Evolutionary conservation across 768 basidiomycete genomes (phyloP), one percentile per base, ranked within the genome.

Genomic region (Phanerochaete sordida): DNA sequence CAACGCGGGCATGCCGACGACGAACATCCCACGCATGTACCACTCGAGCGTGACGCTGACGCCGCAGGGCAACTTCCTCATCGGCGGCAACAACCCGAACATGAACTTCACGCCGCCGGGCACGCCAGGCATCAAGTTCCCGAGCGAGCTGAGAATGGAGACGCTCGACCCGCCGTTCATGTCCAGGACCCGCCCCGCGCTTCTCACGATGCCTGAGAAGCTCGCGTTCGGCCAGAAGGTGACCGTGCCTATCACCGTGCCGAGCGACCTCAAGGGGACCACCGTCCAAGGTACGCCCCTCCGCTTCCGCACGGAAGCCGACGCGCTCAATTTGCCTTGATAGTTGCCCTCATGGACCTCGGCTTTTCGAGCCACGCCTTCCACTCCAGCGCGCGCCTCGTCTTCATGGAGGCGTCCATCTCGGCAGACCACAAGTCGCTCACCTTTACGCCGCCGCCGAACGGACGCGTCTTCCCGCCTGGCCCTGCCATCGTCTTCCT

Each of bases 31-130:
- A 52, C 74, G 86, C 15, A 52, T 88, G 72, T 88, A 88, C 73
- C 86, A 88, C 70, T 85, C 85, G 15, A 76, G 77, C 6, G 83
- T 80, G 13, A 82, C 81, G 35, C 73, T 86, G 63, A 79, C 84
- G 16, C 80, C 82, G 23, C 80, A 81, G 62, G 83, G 83, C 64
- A 79, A 74, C 39, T 72, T 78, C 66, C 65, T 78, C 59, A 71
- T 77, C 60, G 75, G 77, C 37, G 81, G 81, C 35, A 78, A 75
- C 47, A 83, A 83, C 71, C 79, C 80, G 16, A 79, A 81, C 69
- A 68, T 65, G 47, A 75, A 80, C 65, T 56, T 58, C 28, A 60
- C 54, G 26, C 50, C 54, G 2, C 55, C 70, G 16, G 62, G 60
- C 27, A 54, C 53, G 7, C 61, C 58, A 27, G 50, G 56, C 23